Base-by-base conservation (phyloP, 2,329 filamentous ascomycete genomes). In the Pestalotiopsis sp. region DNA sequence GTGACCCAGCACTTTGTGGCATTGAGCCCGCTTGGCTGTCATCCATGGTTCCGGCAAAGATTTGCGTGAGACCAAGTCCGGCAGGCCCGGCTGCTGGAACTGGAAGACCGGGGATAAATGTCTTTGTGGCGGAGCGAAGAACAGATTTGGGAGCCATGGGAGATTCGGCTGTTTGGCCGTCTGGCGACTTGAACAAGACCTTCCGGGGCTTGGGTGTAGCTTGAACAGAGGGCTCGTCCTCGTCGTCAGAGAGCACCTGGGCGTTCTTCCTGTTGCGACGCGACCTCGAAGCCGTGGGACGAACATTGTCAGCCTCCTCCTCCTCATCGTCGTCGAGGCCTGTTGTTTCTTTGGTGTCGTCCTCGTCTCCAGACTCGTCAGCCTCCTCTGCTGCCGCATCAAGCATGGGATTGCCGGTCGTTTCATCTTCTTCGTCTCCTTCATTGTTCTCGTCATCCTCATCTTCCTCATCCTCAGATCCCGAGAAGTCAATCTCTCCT, bases 31-130 rank as follows among this genome's bases (percentile, higher is more conserved):
- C 74, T 73, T 89, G 86, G 73, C 85, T 89, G 78, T 84, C 90
- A 62, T 93, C 94, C 89, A 98, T 92, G 1, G 94, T 97, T 13
- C 93, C 93, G 4, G 92, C 93, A 77, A 97, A 98, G 71, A 96
- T 95, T 75, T 97, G 95, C 0, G 94, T 97, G 59, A 97, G 85
- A 11, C 93, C 92, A 57, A 97, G 82, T 2, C 89, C 90, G 45
- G 89, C 89, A 25, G 89, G 85, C 0, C 85, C 87, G 25, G 81
- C 81, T 9, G 75, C 75, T 6, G 85, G 80, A 4, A 91, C 84
- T 2, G 90, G 88, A 23, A 93, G 81, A 1, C 90, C 91, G 3
- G 91, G 92, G 68, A 93, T 92, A 73, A 92, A 91, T 0, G 83
- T 87, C 80, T 92, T 92, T 69, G 87, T 90, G 2, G 90, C 90